phyloP scores from a whole-genome alignment of 345 rosid species.

The Euphorbia peplus region DNA sequence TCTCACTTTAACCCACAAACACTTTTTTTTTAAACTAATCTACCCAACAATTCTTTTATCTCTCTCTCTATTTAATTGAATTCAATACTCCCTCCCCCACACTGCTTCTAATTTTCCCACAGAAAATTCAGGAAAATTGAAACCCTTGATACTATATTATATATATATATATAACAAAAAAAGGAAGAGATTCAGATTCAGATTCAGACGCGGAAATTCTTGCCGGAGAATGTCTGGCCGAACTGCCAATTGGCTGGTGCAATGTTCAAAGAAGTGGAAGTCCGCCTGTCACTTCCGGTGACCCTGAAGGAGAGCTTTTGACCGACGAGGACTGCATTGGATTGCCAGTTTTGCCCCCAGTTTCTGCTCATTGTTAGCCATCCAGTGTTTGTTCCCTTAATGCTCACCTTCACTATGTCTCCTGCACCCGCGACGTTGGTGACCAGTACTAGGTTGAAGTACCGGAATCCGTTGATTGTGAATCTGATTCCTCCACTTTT shows the following conservation, averaged over 20 bases:
- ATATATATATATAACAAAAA: too few relatives aligned
- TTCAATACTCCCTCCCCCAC: background rate
- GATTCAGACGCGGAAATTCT: constrained; percentile 47
- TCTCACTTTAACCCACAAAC: background rate
- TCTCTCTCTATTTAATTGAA: background rate
- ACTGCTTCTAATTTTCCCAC: constrained; percentile 14
- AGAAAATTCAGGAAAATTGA: constrained; percentile 21
- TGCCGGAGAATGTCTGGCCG: constrained; percentile 54
- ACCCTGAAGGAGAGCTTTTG: constrained; percentile 56
- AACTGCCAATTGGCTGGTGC: constrained; percentile 50
- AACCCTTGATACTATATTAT: background rate
- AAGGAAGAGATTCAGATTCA: background rate
- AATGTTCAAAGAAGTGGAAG: constrained; percentile 48
- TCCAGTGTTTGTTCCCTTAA: constrained; percentile 52
- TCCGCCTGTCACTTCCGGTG: constrained; percentile 43
- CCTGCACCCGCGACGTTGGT: constrained; percentile 74
- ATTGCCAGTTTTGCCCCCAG: constrained; percentile 86
- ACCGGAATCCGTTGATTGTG: constrained; percentile 64
- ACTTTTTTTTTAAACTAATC: background rate
- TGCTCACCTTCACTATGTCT: constrained; percentile 46
- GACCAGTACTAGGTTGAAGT: constrained; percentile 65
- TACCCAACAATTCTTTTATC: background rate
- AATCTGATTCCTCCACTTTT: constrained; percentile 63
- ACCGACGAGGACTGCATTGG: constrained; percentile 50
- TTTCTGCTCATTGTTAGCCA: constrained; percentile 65